Base-by-base conservation (phyloP, 2,329 filamentous ascomycete species). In the Botryotinia convoluta region DNA sequence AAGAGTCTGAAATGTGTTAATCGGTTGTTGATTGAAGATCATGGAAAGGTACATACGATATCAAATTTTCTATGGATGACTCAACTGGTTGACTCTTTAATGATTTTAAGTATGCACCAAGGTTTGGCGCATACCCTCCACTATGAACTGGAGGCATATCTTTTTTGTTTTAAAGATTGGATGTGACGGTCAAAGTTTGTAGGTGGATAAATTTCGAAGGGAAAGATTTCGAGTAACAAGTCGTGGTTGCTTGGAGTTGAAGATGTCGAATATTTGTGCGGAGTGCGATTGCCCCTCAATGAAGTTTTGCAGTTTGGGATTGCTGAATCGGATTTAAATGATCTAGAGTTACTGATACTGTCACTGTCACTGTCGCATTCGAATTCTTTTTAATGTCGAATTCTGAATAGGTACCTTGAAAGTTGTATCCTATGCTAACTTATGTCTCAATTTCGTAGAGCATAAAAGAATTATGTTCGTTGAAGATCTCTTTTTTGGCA, bases 51-150 rank as follows among this genome's bases (percentile, higher is more conserved):
- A 77, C 78, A 26, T 76, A 97, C 94, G 93, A 93, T 78, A 95
- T 90, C 75, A 97, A 87, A 76, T 89, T 90, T 82, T 98, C 94
- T 76, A 97, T 91, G 14, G 93, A 95, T 60, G 91, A 89, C 78
- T 97, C 94, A 71, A 96, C 88, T 44, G 91, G 87, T 71, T 90
- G 91, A 51, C 88, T 87, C 81, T 93, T 95, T 75, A 97, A 86
- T 20, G 92, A 91, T 80, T 92, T 93, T 76, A 97, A 87, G 79
- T 94, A 96, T 67, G 91, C 92, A 64, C 91, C 88, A 76, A 98
- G 85, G 77, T 91, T 92, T 61, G 94, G 93, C 82, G 93, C 90
- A 81, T 88, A 84, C 78, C 87, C 71, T 78, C 87, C 71, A 62
- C 64, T 35, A 32, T 69, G 57, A 26, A 48, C 65, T 57, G 71